Conservation (phyloP, 495 filamentous ascomycete genomes). For the Penicillium alfredii region DNA sequence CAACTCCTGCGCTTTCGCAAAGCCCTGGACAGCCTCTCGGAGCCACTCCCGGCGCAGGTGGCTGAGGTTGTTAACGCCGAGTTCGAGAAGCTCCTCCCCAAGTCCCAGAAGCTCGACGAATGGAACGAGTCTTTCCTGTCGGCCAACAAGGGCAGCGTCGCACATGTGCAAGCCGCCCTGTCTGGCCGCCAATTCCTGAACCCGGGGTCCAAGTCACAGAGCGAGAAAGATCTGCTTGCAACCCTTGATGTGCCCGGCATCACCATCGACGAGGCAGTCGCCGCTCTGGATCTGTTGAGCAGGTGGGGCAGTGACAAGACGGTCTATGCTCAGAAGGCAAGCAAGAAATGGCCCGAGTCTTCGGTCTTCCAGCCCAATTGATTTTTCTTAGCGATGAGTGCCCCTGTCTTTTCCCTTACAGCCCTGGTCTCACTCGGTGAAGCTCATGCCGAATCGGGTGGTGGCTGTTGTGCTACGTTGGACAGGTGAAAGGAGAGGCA, state of each 20-base stretch:
- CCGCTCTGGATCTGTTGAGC: constrained; percentile 52
- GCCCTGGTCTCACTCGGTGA: too few relatives aligned
- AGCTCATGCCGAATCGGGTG: too few relatives aligned
- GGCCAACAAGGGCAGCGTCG: constrained; percentile 55
- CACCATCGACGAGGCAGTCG: constrained; percentile 54
- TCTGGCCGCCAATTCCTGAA: constrained; percentile 55
- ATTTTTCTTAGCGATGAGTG: too few relatives aligned
- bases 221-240: constrained; percentile 54
- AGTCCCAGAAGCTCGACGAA: constrained; percentile 50
- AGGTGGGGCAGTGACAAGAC: constrained; percentile 55
- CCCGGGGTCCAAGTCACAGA: constrained; percentile 46
- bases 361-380: constrained; percentile 46
- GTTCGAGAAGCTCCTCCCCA: constrained; percentile 55
- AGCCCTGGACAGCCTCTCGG: constrained; percentile 48
- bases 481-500: too few relatives aligned
- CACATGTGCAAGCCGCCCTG: constrained; percentile 59
- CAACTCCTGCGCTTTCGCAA: constrained; percentile 66
- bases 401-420: too few relatives aligned
- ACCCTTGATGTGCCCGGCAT: constrained; percentile 50
- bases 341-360: constrained; percentile 66
- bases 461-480: too few relatives aligned
- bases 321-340: constrained; percentile 58
- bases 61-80: constrained; percentile 60
- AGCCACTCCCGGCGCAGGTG: constrained; percentile 53
- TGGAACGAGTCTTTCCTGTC: constrained; percentile 63